Evolutionary conservation across 306 rosid species (phyloP).

Genomic region (Neltuma alba): DNA sequence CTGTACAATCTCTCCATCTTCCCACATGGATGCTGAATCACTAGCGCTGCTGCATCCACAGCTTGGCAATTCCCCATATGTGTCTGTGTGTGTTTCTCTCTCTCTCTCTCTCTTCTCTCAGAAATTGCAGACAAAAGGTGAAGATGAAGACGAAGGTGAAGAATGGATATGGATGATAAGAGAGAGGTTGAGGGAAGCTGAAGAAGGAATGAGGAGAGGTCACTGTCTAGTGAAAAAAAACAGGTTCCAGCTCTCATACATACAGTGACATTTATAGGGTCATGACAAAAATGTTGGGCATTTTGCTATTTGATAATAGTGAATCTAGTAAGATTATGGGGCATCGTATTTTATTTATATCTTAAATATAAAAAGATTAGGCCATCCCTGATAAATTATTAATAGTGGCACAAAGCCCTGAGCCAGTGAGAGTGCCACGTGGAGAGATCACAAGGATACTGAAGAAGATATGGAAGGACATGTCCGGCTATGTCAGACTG

Average conservation of each 20-base stretch:
- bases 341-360: not conserved
- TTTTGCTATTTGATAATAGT: constrained; percentile 28
- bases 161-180: constrained; percentile 18
- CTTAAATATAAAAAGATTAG: not conserved
- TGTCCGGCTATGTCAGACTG: constrained; percentile 71
- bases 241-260: constrained; percentile 31
- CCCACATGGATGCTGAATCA: constrained; percentile 93
- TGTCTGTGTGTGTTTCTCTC: not conserved
- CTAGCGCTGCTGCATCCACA: constrained; percentile 96
- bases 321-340: constrained; percentile 37
- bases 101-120: not conserved
- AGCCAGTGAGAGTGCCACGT: constrained; percentile 65
- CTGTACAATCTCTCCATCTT: constrained; percentile 85
- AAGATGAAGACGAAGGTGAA: constrained; percentile 7
- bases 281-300: constrained; percentile 44
- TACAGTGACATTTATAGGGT: constrained; percentile 45
- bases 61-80: constrained; percentile 97
- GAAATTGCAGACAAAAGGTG: not conserved
- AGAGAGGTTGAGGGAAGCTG: constrained; percentile 21
- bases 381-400: constrained; percentile 18
- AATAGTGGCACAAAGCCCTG: constrained; percentile 46
- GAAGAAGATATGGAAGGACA: constrained; percentile 50
- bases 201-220: constrained; percentile 51
- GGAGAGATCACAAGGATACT: constrained; percentile 54
- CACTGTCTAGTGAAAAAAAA: constrained; percentile 61